phyloP scores from a whole-genome alignment of 208 protist species.

The Porcisia hertigi region DNA sequence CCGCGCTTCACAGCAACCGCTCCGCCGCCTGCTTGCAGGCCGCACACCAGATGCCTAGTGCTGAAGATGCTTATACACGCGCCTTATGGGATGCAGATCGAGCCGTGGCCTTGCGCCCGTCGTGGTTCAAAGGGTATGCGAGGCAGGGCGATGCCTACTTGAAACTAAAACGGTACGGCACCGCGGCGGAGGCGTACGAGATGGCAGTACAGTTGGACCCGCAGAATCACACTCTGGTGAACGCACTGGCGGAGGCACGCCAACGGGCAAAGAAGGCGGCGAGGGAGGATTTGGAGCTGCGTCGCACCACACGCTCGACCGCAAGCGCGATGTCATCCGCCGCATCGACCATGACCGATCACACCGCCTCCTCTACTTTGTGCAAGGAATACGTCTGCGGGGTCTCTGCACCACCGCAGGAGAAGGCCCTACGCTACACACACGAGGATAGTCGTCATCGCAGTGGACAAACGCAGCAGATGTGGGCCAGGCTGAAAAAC shows the following conservation, averaged over 20 bases:
- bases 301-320: constrained; percentile 20
- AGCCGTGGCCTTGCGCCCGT: constrained; percentile 81
- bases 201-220: constrained; percentile 89
- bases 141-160: constrained; percentile 91
- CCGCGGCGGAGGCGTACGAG: constrained; percentile 85
- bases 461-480: constrained; percentile 39
- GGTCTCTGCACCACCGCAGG: neutral
- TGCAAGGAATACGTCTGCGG: neutral
- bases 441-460: neutral
- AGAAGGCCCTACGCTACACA: neutral
- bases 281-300: constrained; percentile 26
- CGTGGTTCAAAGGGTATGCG: constrained; percentile 94
- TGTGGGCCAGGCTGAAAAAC: constrained; percentile 61
- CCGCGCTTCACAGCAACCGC: constrained; percentile 94
- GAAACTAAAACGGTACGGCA: constrained; percentile 82
- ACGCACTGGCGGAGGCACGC: constrained; percentile 57
- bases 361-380: neutral
- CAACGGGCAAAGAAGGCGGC: constrained; percentile 35
- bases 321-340: constrained; percentile 8
- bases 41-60: constrained; percentile 48
- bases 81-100: constrained; percentile 92
- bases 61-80: constrained; percentile 52
- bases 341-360: constrained; percentile 2
- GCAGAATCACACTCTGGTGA: constrained; percentile 62
- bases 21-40: constrained; percentile 89